Evolutionary conservation across 257 asterid genomes (phyloP).

Genomic region (Plantago elongata): DNA sequence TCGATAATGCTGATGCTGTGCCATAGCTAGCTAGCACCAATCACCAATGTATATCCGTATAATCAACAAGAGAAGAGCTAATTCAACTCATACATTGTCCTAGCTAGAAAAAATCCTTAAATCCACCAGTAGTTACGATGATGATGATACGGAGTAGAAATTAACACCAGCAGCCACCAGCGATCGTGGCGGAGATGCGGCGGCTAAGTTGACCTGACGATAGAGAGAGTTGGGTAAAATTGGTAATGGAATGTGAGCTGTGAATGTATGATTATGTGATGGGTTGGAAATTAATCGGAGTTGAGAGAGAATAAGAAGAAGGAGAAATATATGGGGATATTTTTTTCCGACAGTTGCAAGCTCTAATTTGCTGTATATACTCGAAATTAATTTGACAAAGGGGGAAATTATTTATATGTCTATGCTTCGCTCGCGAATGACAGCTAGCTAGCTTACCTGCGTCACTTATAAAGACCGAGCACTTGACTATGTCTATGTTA

Average conservation of each 20-base stretch:
- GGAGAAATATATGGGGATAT: not conserved
- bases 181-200: not conserved
- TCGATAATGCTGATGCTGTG: conserved; percentile 88
- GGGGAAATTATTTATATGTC: conserved; percentile 30
- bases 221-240: no score
- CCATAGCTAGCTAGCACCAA: conserved; percentile 28
- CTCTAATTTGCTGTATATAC: conserved; percentile 63
- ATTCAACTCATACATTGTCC: no score
- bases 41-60: not conserved
- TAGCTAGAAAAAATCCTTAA: no score
- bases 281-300: not conserved
- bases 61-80: not conserved
- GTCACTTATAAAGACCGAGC: conserved; percentile 43
- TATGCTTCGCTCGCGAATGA: conserved; percentile 58
- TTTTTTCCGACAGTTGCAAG: conserved; percentile 76
- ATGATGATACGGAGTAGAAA: no score
- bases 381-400: conserved; percentile 15
- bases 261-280: not conserved
- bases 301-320: conserved; percentile 9
- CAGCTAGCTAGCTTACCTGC: conserved; percentile 52
- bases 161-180: no score
- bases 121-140: no score
- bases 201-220: not conserved
- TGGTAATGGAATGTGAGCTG: not conserved
- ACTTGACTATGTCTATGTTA: conserved; percentile 57